phyloP scores from a whole-genome alignment of 208 protist species.

The Trypanosoma congolense region DNA sequence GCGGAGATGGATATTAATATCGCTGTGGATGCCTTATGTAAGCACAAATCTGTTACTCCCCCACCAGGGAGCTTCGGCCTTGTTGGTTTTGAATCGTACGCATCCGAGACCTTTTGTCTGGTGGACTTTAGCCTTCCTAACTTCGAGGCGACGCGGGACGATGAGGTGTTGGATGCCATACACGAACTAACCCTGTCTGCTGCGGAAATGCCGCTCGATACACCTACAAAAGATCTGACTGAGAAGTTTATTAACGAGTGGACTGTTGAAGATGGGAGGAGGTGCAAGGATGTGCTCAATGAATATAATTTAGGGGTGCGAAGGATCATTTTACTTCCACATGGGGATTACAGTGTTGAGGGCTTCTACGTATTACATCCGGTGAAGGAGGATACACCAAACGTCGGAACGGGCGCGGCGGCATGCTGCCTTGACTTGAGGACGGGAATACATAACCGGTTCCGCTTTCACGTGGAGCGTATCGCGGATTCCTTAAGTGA shows the following conservation, averaged over 20 bases:
- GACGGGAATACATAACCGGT: constrained; percentile 88
- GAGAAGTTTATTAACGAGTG: constrained; percentile 64
- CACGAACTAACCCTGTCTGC: constrained; percentile 86
- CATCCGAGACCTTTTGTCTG: constrained; percentile 80
- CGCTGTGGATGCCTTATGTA: constrained; percentile 47
- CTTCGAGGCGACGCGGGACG: constrained; percentile 50
- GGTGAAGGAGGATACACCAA: constrained; percentile 64
- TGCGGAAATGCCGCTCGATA: constrained; percentile 77
- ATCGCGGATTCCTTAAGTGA: constrained; percentile 83
- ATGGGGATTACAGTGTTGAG: constrained; percentile 81
- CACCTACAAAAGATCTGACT: constrained; percentile 36
- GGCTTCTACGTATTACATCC: constrained; percentile 75
- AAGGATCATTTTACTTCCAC: constrained; percentile 66
- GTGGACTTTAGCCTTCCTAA: constrained; percentile 67
- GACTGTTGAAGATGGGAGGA: constrained; percentile 63
- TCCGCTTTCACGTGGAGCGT: constrained; percentile 87
- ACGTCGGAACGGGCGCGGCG: constrained; percentile 74
- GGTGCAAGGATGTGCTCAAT: constrained; percentile 39
- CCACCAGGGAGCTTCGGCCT: constrained; percentile 69
- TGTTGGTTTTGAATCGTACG: constrained; percentile 82
- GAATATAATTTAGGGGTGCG: constrained; percentile 60
- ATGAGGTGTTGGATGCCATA: constrained; percentile 78
- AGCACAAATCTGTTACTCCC: constrained; percentile 35
- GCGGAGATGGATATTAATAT: constrained; percentile 62
- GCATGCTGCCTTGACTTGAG: constrained; percentile 84